phyloP scores from a whole-genome alignment of 176 grass and related monocot species.

The Tillandsia fasciculata region DNA sequence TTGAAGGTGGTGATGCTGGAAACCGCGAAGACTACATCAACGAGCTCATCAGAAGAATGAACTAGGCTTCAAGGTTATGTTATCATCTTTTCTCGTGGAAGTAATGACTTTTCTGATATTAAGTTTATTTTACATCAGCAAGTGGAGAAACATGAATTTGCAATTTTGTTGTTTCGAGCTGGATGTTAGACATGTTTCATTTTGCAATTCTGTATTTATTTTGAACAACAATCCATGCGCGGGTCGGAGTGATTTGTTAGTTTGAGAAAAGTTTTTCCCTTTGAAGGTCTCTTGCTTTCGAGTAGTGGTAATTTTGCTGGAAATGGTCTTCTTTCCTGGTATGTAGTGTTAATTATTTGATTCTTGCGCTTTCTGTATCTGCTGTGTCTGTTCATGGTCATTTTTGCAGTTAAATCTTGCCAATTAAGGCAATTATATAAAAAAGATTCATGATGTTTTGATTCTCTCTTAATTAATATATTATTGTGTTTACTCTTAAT shows the following conservation, averaged over 20 bases:
- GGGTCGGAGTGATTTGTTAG: background rate
- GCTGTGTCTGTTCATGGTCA: too few species aligned
- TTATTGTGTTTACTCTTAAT: too few species aligned
- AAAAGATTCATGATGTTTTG: too few species aligned
- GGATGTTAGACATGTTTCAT: conserved; percentile 1
- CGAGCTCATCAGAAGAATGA: conserved; percentile 86
- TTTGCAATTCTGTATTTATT: background rate
- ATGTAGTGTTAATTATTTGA: too few species aligned
- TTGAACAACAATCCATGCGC: background rate
- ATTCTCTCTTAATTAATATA: too few species aligned
- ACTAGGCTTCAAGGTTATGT: conserved; percentile 30
- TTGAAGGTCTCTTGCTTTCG: background rate
- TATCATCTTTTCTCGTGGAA: background rate
- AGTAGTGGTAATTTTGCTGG: too few species aligned
- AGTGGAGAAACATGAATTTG: conserved; percentile 13
- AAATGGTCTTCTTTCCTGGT: too few species aligned
- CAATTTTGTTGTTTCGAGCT: conserved; percentile 32
- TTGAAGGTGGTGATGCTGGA: conserved; percentile 84
- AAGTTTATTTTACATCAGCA: conserved; percentile 21
- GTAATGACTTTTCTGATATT: background rate
- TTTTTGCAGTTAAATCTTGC: too few species aligned
- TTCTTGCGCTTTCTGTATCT: too few species aligned
- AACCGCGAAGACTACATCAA: conserved; percentile 91
- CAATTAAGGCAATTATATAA: too few species aligned
- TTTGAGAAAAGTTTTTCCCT: background rate